Conservation (phyloP, 192 early-diverging fungal genomes). For the Podila minutissima region DNA sequence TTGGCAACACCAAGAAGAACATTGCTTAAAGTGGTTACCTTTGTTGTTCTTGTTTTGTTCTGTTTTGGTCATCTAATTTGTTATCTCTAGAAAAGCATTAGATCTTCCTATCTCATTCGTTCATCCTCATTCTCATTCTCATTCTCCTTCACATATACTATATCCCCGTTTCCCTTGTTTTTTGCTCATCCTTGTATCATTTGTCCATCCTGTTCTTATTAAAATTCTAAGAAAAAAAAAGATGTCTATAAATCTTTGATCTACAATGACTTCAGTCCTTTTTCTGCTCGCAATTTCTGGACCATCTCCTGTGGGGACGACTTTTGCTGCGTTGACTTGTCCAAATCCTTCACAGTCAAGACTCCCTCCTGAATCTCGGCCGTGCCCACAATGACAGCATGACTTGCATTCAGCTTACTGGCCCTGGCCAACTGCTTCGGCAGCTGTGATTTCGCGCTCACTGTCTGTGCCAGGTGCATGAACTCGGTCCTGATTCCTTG, state of each 20-base stretch:
- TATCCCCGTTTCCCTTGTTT: too few relatives aligned
- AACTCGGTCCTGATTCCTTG: constrained; percentile 26
- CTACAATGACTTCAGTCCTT: not conserved
- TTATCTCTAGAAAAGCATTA: too few relatives aligned
- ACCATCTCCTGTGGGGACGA: not conserved
- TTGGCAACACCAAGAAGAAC: constrained; percentile 24
- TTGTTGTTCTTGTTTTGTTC: too few relatives aligned
- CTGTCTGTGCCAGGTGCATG: constrained; percentile 14
- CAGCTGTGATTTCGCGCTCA: constrained; percentile 22
- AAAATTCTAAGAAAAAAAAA: not conserved
- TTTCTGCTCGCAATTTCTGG: not conserved
- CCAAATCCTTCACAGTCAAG: constrained; percentile 39
- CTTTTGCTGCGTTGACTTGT: constrained; percentile 24
- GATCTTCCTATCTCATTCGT: too few relatives aligned
- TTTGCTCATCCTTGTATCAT: too few relatives aligned
- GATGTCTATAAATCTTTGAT: not conserved
- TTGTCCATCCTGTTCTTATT: too few relatives aligned
- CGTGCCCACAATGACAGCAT: constrained; percentile 48
- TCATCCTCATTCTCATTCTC: too few relatives aligned
- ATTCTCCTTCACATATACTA: too few relatives aligned
- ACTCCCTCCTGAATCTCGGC: constrained; percentile 35
- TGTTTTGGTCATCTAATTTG: too few relatives aligned
- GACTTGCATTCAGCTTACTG: constrained; percentile 45
- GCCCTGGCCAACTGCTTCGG: constrained; percentile 36
- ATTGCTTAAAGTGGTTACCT: too few relatives aligned